Conservation (phyloP, 2,329 filamentous ascomycete genomes). For the Aspergillus neotritici region DNA sequence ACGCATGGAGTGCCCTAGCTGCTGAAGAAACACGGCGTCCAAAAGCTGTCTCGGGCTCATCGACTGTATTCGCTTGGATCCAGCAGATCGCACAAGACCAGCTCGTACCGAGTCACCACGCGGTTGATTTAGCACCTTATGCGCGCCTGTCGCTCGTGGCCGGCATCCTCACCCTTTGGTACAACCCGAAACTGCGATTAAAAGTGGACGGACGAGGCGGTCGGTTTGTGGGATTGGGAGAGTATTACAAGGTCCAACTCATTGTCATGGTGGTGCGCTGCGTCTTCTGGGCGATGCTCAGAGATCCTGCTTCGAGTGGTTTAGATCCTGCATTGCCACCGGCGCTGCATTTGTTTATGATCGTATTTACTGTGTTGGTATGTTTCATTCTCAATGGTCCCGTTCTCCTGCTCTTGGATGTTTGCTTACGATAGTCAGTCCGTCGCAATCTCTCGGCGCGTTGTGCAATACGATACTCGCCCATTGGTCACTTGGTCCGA, state of each 20-base stretch:
- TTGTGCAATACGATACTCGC: slow-evolving; percentile 37
- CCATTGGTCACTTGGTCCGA: slow-evolving; percentile 41
- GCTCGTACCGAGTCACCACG: slow-evolving; percentile 24
- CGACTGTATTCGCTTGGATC: slow-evolving; percentile 20
- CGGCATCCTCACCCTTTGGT: slow-evolving; percentile 44
- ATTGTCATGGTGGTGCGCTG: slow-evolving; percentile 41
- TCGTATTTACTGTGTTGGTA: slow-evolving; percentile 36
- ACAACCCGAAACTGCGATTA: slow-evolving; percentile 44
- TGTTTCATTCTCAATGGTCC: slow-evolving; percentile 10
- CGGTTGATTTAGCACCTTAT: slow-evolving; percentile 27
- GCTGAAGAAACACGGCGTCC: slow-evolving; percentile 11
- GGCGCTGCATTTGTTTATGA: slow-evolving; percentile 37
- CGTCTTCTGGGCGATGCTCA: slow-evolving; percentile 40
- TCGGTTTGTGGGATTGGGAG: slow-evolving; percentile 37
- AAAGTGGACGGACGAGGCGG: slow-evolving; percentile 40
- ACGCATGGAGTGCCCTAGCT: slow-evolving; percentile 32
- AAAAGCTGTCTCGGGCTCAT: slow-evolving; percentile 8
- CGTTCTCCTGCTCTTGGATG: not conserved
- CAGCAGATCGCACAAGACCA: slow-evolving; percentile 13
- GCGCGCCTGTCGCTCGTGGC: slow-evolving; percentile 38
- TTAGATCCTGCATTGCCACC: slow-evolving; percentile 26
- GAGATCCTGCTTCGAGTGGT: slow-evolving; percentile 33
- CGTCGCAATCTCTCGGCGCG: slow-evolving; percentile 31
- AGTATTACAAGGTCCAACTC: slow-evolving; percentile 46
- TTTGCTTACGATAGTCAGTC: slow-evolving; percentile 20